Conservation (phyloP, 306 rosid species). For the Dryas octopetala region DNA sequence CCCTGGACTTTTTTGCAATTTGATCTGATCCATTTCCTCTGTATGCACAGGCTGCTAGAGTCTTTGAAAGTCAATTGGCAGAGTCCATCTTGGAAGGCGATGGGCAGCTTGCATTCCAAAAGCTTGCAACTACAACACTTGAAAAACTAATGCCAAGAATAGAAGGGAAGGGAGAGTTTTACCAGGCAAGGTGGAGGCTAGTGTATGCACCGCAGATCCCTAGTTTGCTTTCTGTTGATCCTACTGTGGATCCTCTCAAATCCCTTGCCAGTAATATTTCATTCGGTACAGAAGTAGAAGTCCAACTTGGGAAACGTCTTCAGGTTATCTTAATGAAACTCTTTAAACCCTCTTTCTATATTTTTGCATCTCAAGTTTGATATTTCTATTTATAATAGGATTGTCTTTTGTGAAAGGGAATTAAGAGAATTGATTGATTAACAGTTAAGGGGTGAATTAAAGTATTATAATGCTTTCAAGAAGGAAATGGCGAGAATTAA, state of each 20-base stretch:
- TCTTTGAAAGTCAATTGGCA: constrained; percentile 75
- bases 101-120: constrained; percentile 74
- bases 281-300: constrained; percentile 84
- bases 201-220: constrained; percentile 91
- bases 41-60: constrained; percentile 66
- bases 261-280: constrained; percentile 74
- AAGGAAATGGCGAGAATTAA: no score
- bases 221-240: constrained; percentile 57
- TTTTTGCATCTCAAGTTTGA: background rate
- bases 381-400: background rate
- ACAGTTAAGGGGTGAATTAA: background rate
- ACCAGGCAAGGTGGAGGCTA: constrained; percentile 82
- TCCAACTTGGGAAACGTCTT: constrained; percentile 92
- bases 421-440: background rate
- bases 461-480: no score
- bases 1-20: background rate
- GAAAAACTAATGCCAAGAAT: constrained; percentile 91
- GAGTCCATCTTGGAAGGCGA: constrained; percentile 61
- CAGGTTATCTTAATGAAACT: constrained; percentile 53
- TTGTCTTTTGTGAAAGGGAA: background rate
- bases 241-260: constrained; percentile 64
- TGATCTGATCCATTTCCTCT: background rate
- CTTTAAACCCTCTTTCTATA: constrained; percentile 5
- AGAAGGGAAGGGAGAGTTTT: constrained; percentile 90
- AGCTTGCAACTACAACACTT: constrained; percentile 85